Evolutionary conservation across 2,329 filamentous ascomycete species (phyloP), one percentile per base, ranked within the genome.

Genomic region (Fusarium sp.): DNA sequence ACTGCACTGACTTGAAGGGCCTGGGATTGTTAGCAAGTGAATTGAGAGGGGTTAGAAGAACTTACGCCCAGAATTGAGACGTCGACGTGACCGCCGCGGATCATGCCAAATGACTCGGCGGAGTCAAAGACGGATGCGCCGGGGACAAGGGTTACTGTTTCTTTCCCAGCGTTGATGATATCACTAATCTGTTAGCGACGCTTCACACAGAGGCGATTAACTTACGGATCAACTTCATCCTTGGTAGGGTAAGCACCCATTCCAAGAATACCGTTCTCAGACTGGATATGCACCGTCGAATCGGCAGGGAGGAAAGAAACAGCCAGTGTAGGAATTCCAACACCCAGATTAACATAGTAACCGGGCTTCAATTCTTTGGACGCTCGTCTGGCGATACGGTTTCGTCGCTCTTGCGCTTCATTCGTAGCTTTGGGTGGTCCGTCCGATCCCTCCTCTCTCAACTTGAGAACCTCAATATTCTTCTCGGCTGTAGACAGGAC

Each of bases 321-420:
- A 2, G 94, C 93, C n/a, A 96, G 86, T 20, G 94, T 97, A 0
- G 94, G 94, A 81, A 97, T 94, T n/a, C 94, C 91, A 66, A 96
- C 92, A 24, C 93, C 93, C 1, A 96, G 85, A 81, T 96, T 96
- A 26, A 93, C 93, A 79, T 95, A 95, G 85, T 87, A 93, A 18
- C 93, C 93, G 72, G 93, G 88, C 82, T 94, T 93, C 62, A 97
- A 87, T 83, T 97, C 94, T 82, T 93, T 92, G 0, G 94, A 92
- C 0, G 94, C 93, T 45, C 94, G 87, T 70, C 88, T 89, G 1
- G 93, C 94, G 78, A 97, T 97, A 51, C 92, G 88, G 75, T 93
- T 88, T 51, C 93, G 86, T 78, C 90, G 88, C 48, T 83, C 82
- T 49, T 87, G 87, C 14, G 87, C 86, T 5, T 83, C 84, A 18